Conservation (phyloP, 169 alveolate species). For the Cryptosporidium baileyi region DNA sequence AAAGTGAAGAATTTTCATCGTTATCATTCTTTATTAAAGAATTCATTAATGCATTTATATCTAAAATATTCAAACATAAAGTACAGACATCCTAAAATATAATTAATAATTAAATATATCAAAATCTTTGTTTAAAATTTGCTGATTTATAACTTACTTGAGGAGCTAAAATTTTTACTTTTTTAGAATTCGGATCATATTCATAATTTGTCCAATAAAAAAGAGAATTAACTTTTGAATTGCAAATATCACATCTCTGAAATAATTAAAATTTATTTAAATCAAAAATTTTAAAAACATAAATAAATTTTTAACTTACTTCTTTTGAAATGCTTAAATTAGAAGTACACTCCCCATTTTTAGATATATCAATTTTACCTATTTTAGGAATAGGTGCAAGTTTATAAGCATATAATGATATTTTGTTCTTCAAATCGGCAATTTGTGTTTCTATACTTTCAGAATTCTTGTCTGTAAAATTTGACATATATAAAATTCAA, state of each 20-base stretch:
- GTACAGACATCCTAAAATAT: conserved; percentile 28
- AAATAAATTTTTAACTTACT: not conserved
- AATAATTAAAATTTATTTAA: not conserved
- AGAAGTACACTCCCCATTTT: conserved; percentile 2
- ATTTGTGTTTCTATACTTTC: conserved; percentile 30
- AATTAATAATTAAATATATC: not conserved
- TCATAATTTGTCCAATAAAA: conserved; percentile 25
- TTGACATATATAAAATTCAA: too few species aligned
- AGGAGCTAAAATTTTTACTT: not conserved
- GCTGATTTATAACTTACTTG: conserved; percentile 5
- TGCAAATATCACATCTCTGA: conserved; percentile 31
- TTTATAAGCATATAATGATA: conserved; percentile 3
- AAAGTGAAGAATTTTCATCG: conserved; percentile 9
- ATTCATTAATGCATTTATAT: conserved; percentile 6
- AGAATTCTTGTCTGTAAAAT: not conserved
- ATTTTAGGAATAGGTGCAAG: conserved; percentile 62
- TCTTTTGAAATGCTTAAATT: not conserved
- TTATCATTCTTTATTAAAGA: not conserved
- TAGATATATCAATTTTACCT: not conserved
- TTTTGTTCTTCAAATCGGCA: not conserved
- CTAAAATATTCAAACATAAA: conserved; percentile 32
- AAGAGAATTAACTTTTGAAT: not conserved
- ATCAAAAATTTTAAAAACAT: not conserved
- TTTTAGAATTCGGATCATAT: not conserved
- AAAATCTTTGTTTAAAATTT: too few species aligned